Conservation (phyloP, 352 stramenopile species). For the Elongisporangium anandrum region DNA sequence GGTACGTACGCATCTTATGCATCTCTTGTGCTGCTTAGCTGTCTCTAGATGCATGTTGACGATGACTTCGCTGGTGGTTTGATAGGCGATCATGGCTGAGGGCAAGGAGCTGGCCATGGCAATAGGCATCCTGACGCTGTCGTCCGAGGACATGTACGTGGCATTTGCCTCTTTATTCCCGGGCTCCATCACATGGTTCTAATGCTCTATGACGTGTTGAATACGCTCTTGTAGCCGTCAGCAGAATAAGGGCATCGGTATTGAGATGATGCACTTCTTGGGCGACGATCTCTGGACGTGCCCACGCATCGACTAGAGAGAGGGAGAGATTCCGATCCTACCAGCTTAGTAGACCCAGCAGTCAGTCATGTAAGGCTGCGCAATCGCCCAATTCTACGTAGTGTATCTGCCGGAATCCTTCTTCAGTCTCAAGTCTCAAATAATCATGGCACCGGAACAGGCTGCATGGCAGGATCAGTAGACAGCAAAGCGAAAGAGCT, state of each 20-base stretch:
- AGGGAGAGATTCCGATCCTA: neutral
- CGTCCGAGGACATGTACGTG: constrained; percentile 93
- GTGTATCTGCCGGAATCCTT: neutral
- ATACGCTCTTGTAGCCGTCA: constrained; percentile 49
- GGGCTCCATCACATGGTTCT: constrained; percentile 3
- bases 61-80: constrained; percentile 1
- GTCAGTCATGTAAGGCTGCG: neutral
- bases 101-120: constrained; percentile 96
- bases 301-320: constrained; percentile 63
- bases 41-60: neutral
- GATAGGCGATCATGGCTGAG: constrained; percentile 94
- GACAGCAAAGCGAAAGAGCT: neutral
- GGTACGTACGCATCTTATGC: constrained; percentile 26
- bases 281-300: constrained; percentile 95
- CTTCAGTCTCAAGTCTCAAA: too few relatives aligned
- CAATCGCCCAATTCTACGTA: neutral
- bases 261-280: constrained; percentile 96
- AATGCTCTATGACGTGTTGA: constrained; percentile 5
- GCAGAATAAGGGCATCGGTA: constrained; percentile 96
- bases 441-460: too few relatives aligned
- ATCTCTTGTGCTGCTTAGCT: too few relatives aligned
- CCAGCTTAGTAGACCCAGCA: neutral
- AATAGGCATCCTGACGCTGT: constrained; percentile 96
- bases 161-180: too few relatives aligned
- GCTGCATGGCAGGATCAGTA: neutral